Percentiles rank a stretch among this genome's conserved stretches.
phyloP scores from a whole-genome alignment of 345 rosid species.

The Acer saccharum region DNA sequence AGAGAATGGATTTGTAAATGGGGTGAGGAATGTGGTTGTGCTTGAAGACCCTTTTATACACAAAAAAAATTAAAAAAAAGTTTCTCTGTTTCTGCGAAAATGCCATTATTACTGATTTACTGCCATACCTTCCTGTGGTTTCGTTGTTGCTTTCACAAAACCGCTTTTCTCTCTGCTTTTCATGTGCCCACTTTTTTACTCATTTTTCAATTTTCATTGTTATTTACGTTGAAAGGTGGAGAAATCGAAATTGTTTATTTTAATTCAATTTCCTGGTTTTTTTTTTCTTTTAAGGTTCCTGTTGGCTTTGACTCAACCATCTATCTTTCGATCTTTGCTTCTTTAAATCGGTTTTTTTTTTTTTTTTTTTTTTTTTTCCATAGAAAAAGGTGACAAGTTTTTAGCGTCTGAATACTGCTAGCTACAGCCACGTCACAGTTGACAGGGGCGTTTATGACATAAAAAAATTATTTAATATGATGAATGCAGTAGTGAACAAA shows the following conservation, averaged over 20 bases:
- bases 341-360: background rate
- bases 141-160: constrained; percentile 31
- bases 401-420: background rate
- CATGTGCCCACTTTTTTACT: background rate
- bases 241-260: background rate
- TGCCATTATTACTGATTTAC: constrained; percentile 15
- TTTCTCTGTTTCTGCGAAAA: constrained; percentile 21
- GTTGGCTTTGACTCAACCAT: constrained; percentile 14
- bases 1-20: constrained; percentile 6
- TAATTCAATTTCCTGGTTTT: background rate
- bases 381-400: background rate
- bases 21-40: constrained; percentile 3
- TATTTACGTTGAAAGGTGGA: background rate
- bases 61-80: background rate
- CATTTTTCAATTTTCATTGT: too few species aligned
- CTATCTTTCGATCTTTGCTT: background rate
- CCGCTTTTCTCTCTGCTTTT: constrained; percentile 31
- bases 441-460: background rate
- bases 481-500: background rate
- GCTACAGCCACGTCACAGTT: background rate
- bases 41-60: constrained; percentile 7
- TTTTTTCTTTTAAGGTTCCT: background rate
- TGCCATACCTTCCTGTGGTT: constrained; percentile 41
- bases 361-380: background rate
- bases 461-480: background rate